phyloP scores from a whole-genome alignment of 305 asterid species.

The Fraxinus greggii region DNA sequence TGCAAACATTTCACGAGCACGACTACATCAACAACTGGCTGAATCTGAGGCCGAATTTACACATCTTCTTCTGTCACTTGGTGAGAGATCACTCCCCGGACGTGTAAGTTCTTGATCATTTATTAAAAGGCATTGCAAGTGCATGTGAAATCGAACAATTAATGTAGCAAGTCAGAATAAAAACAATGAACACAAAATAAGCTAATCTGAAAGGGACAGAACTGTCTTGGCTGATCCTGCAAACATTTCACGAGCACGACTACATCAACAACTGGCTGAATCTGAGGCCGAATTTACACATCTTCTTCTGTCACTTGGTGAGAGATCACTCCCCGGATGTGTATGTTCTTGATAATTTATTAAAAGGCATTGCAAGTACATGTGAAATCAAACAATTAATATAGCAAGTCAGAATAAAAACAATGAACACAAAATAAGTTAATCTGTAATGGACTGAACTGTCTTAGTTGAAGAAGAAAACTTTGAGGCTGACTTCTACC shows the following conservation, averaged over 20 bases:
- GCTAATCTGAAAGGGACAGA: background rate
- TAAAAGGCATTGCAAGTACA: background rate
- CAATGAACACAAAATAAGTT: background rate
- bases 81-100: constrained; percentile 90
- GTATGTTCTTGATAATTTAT: constrained; percentile 37
- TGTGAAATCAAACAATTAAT: background rate
- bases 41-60: constrained; percentile 93
- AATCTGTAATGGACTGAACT: background rate
- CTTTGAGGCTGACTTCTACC: background rate
- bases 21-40: constrained; percentile 86
- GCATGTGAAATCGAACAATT: background rate
- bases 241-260: constrained; percentile 75
- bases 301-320: constrained; percentile 86
- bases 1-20: constrained; percentile 84
- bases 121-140: background rate
- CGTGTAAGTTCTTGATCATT: constrained; percentile 48
- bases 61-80: constrained; percentile 82
- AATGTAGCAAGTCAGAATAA: background rate
- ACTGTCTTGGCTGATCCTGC: constrained; percentile 69
- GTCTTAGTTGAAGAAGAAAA: background rate
- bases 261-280: constrained; percentile 91
- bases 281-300: constrained; percentile 92
- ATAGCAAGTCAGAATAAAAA: background rate
- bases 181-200: background rate
- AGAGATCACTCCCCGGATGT: constrained; percentile 88